Evolutionary conservation across 148 eudicot genomes (phyloP).

Genomic region (Diospyros kaki): DNA sequence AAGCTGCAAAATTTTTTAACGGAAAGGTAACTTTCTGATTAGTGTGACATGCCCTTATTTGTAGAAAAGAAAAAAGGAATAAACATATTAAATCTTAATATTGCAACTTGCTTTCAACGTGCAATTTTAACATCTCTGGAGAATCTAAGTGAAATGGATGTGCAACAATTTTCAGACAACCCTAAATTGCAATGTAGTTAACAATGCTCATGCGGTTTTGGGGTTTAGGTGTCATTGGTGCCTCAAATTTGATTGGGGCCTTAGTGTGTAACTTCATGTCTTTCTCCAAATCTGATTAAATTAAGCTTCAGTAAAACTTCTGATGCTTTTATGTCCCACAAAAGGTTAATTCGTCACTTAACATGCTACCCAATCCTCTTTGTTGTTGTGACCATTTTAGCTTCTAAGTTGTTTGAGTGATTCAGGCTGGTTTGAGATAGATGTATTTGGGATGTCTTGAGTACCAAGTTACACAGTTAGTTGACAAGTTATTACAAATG

Average conservation of each 20-base stretch:
- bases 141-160: not conserved
- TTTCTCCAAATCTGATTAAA: not conserved
- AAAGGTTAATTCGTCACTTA: not conserved
- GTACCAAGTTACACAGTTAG: not conserved
- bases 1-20: constrained; percentile 76
- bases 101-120: not conserved
- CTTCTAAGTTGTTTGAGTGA: not conserved
- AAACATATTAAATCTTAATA: not conserved
- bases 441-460: not conserved
- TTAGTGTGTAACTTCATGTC: not conserved
- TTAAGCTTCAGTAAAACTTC: not conserved
- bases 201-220: not conserved
- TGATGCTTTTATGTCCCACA: not conserved
- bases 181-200: too few relatives aligned
- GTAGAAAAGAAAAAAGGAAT: not conserved
- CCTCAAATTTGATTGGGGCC: not conserved
- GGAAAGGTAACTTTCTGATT: constrained; percentile 60
- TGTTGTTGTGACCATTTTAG: not conserved
- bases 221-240: not conserved
- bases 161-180: not conserved
- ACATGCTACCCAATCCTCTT: not conserved
- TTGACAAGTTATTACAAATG: not conserved
- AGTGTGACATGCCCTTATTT: not conserved
- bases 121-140: not conserved
- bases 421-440: not conserved